Evolutionary conservation across 2,329 filamentous ascomycete genomes (phyloP).

Genomic region (Nannizziopsis barbatae): DNA sequence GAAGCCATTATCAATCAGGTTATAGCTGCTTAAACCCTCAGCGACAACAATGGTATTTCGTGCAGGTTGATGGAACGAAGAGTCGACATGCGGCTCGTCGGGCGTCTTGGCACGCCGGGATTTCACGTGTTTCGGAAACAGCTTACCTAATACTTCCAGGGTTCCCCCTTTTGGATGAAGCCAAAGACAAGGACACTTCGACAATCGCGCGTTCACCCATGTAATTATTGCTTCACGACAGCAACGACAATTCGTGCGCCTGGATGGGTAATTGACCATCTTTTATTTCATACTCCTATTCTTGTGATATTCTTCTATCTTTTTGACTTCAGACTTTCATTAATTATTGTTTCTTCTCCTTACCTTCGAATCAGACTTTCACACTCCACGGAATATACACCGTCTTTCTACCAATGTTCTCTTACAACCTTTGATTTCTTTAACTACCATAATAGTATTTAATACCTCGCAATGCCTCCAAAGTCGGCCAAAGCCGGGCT

Average conservation of each 20-base stretch:
- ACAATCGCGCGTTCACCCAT: background rate
- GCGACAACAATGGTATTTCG: background rate
- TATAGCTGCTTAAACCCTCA: background rate
- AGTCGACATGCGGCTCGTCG: slow-evolving; percentile 1
- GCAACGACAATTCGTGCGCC: background rate
- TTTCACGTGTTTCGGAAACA: slow-evolving; percentile 5
- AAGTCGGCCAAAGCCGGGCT: slow-evolving; percentile 24
- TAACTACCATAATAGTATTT: slow-evolving; percentile 10
- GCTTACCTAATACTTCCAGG: slow-evolving; percentile 3
- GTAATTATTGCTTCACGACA: background rate
- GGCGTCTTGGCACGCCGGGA: background rate
- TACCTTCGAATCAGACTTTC: background rate
- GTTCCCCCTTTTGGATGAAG: slow-evolving; percentile 2
- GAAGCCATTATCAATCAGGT: slow-evolving; percentile 27
- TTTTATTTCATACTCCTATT: slow-evolving; percentile 15
- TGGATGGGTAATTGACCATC: background rate
- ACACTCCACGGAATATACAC: background rate
- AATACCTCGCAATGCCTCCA: slow-evolving; percentile 16
- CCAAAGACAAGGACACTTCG: background rate
- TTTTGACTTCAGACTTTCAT: slow-evolving; percentile 16
- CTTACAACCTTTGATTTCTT: slow-evolving; percentile 2
- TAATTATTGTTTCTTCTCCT: slow-evolving; percentile 24
- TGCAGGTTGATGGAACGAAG: background rate
- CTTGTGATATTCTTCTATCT: slow-evolving; percentile 20
- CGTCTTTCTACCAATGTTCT: slow-evolving; percentile 3